These are phyloP conservation scores for Ceratocystis ficicola DNA, from an alignment of 2,329 filamentous ascomycete genomes.

Conservation along the genomic window DNA sequence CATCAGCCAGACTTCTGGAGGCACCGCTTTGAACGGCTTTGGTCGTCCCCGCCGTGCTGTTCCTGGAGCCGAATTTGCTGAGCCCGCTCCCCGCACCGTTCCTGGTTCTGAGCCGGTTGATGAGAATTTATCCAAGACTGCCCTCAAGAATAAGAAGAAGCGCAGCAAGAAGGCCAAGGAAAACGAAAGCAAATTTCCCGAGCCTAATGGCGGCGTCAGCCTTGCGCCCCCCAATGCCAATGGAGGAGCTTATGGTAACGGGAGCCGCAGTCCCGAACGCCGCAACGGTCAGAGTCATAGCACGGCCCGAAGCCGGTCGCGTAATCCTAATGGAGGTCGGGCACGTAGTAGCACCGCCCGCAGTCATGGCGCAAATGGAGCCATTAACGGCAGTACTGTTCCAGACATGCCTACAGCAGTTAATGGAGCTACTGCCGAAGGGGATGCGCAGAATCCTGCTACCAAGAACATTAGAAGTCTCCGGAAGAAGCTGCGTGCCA, in stretches of 20 bases:
- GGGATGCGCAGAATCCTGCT: slow-evolving; percentile 50
- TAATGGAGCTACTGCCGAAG: slow-evolving; percentile 31
- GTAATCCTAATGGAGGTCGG: slow-evolving; percentile 36
- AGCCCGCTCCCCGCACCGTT: slow-evolving; percentile 55
- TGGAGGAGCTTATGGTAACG: slow-evolving; percentile 29
- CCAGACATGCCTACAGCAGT: slow-evolving; percentile 24
- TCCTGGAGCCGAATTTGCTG: slow-evolving; percentile 69
- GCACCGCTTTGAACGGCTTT: slow-evolving; percentile 66
- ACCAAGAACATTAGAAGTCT: slow-evolving; percentile 92
- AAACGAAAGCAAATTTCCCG: slow-evolving; percentile 47
- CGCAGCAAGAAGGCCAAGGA: slow-evolving; percentile 82
- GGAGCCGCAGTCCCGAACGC: slow-evolving; percentile 55
- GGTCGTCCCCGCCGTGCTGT: slow-evolving; percentile 62
- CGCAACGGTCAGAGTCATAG: slow-evolving; percentile 34
- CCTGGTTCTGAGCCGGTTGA: slow-evolving; percentile 55
- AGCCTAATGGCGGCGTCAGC: slow-evolving; percentile 36
- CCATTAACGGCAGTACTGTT: neutral
- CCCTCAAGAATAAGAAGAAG: slow-evolving; percentile 98
- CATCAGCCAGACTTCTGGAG: slow-evolving; percentile 19
- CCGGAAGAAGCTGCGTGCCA: slow-evolving; percentile 93
- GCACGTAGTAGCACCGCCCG: slow-evolving; percentile 42
- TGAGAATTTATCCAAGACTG: slow-evolving; percentile 68
- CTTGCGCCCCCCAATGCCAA: slow-evolving; percentile 38
- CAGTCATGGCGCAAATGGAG: slow-evolving; percentile 23
- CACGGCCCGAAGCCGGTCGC: slow-evolving; percentile 42